phyloP scores from a whole-genome alignment of 164 flowering plant genomes.

The Malania oleifera region DNA sequence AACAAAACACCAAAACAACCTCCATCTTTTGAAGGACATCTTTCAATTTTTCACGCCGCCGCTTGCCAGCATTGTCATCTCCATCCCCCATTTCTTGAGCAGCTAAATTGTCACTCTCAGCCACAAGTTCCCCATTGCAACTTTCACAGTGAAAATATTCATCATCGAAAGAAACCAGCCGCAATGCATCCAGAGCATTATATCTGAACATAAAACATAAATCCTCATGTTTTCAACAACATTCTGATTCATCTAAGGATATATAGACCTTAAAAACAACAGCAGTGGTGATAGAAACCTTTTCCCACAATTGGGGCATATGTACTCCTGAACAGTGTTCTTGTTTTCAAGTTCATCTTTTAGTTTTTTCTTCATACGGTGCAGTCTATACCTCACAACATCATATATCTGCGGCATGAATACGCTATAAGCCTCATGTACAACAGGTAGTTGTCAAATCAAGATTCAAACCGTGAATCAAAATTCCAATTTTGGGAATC shows the following conservation, averaged over 20 bases:
- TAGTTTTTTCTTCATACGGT: slow-evolving; percentile 88
- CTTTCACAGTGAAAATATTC: slow-evolving; percentile 87
- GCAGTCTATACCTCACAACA: slow-evolving; percentile 86
- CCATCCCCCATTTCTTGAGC: slow-evolving; percentile 84
- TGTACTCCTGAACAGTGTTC: slow-evolving; percentile 89
- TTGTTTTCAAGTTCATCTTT: slow-evolving; percentile 87
- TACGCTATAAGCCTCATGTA: not conserved
- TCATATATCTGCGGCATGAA: slow-evolving; percentile 73
- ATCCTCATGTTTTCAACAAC: not conserved
- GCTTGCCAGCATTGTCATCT: slow-evolving; percentile 86
- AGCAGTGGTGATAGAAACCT: slow-evolving; percentile 39
- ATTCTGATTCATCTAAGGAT: not conserved
- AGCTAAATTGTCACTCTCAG: slow-evolving; percentile 86
- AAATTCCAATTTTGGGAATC: too few relatives aligned
- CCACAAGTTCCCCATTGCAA: slow-evolving; percentile 83
- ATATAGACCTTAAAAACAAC: not conserved
- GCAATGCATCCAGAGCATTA: slow-evolving; percentile 82
- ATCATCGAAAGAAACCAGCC: slow-evolving; percentile 58
- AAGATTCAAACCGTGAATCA: too few relatives aligned
- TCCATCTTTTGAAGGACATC: slow-evolving; percentile 85
- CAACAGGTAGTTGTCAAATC: too few relatives aligned
- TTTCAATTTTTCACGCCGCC: slow-evolving; percentile 74
- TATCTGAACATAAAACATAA: slow-evolving; percentile 46
- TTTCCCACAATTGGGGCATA: slow-evolving; percentile 75
- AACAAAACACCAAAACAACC: slow-evolving; percentile 31